Conservation (phyloP, 1,284 basidiomycete species). For the Dichomitus squalens region DNA sequence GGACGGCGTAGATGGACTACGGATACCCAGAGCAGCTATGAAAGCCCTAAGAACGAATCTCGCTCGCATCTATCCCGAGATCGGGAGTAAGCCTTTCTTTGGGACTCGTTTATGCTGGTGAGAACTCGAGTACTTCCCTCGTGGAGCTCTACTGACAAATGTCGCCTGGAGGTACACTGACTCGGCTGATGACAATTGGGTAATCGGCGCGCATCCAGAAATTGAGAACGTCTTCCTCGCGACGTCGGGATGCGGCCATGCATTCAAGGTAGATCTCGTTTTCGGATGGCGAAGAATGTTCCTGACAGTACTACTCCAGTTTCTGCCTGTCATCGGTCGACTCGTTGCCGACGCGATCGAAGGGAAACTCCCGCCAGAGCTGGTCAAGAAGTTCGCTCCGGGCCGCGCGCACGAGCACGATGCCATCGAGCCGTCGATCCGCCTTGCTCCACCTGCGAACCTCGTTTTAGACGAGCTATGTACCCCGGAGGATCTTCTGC, state of each 20-base stretch:
- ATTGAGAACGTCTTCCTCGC: conserved; percentile 67
- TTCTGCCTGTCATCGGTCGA: conserved; percentile 81
- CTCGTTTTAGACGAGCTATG: conserved; percentile 53
- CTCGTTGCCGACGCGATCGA: conserved; percentile 76
- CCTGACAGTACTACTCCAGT: conserved; percentile 44
- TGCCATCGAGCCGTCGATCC: conserved; percentile 33
- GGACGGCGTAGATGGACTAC: conserved; percentile 57
- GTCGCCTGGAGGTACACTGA: conserved; percentile 67
- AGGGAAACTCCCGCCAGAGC: conserved; percentile 53
- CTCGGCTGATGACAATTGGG: conserved; percentile 76
- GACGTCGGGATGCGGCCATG: conserved; percentile 82
- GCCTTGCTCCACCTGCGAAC: conserved; percentile 32
- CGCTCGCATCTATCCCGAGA: conserved; percentile 66
- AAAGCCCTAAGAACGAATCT: conserved; percentile 54
- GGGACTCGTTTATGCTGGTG: conserved; percentile 85
- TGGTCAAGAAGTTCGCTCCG: conserved; percentile 59
- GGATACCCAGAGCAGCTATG: conserved; percentile 62
- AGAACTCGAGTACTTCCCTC: conserved; percentile 20
- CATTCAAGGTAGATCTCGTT: conserved; percentile 63
- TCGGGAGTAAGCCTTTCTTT: conserved; percentile 67
- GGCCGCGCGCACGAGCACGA: conserved; percentile 39
- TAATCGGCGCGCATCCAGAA: conserved; percentile 68
- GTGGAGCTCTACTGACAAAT: not conserved
- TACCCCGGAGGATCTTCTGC: conserved; percentile 47
- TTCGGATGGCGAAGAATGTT: not conserved